Evolutionary conservation across 805 yeast species (phyloP).

Genomic region (Myxozyma kluyveri): DNA sequence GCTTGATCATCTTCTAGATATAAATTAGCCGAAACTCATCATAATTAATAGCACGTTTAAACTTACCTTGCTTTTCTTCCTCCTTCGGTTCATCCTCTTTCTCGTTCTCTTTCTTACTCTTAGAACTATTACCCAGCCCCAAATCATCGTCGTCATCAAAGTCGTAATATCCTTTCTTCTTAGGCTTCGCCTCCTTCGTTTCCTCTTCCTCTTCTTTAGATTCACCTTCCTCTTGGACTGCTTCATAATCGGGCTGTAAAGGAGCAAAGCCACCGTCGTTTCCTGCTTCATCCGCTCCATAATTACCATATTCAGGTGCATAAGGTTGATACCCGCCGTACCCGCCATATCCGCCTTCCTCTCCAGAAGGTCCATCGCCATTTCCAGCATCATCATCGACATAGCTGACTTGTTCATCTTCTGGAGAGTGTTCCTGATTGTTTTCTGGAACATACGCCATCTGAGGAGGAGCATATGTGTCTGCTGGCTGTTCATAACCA

Average conservation of each 20-base stretch:
- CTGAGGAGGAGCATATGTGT: constrained; percentile 27
- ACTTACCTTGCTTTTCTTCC: constrained; percentile 32
- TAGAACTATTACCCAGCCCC: constrained; percentile 28
- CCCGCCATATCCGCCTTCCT: neutral
- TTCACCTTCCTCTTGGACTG: neutral
- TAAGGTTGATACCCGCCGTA: neutral
- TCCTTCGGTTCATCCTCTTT: constrained; percentile 34
- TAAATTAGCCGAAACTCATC: too few relatives aligned
- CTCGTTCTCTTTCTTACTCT: constrained; percentile 28
- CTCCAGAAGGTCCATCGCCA: too few relatives aligned
- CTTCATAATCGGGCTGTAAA: neutral
- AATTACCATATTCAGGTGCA: constrained; percentile 1
- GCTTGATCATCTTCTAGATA: constrained; percentile 14
- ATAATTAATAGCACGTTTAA: constrained; percentile 47
- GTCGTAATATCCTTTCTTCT: constrained; percentile 1
- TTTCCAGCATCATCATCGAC: neutral
- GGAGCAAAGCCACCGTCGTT: neutral
- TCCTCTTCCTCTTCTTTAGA: neutral
- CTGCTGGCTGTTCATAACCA: constrained; percentile 23
- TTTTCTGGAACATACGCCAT: constrained; percentile 26
- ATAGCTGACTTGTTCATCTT: neutral
- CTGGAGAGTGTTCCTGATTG: constrained; percentile 12
- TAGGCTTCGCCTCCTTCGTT: neutral
- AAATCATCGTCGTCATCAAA: constrained; percentile 28
- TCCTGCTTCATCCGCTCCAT: neutral